Evolutionary conservation across 2,329 filamentous ascomycete genomes (phyloP), one percentile per base, ranked within the genome.

Genomic region (Alternaria sp.): DNA sequence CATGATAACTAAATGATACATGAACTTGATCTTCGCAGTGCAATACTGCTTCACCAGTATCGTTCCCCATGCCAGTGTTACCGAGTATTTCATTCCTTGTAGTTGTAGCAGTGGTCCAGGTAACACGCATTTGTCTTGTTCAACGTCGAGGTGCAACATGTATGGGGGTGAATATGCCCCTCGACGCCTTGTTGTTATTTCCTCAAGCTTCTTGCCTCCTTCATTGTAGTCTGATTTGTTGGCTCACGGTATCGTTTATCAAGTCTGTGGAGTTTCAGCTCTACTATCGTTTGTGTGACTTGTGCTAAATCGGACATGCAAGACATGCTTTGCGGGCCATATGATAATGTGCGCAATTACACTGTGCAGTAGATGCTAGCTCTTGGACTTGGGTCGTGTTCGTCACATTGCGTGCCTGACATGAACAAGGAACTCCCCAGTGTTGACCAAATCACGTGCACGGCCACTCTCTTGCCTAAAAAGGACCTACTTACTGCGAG

Each of bases 361-460:
- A 34, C 4, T 14, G 33, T 34, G 1, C 4, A 5, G 3, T 14
- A 34, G 13, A 34, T 34, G 51, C 44, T 17, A 29, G 56, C 49
- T 26, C 17, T 34, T 24, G 21, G 34, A 50, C 37, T 23, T 51
- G 31, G 51, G 44, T 55, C 37, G 37, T 41, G 37, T 37, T 40
- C 31, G 31, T 42, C 33, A 46, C 14, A 28, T 40, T 46, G 50
- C 31, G 40, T 57, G 39, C 39, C 50, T 42, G 39, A 34, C 21
- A 14, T 2, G 24, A 13, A 45, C 56, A 51, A 56, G 56, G 46
- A 28, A 21, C 13, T 34, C 40, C 52, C 46, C 40, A 33, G 52
- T 33, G 14, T 45, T 23, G 28, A 33, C 52, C 14, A 41, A 1
- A 45, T 39, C 52, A 51, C 17, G 31, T 34, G 39, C 26, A 44